These are phyloP conservation scores for Carex arenaria DNA, from an alignment of 202 grass and related monocot genomes.

Conservation along the genomic window DNA sequence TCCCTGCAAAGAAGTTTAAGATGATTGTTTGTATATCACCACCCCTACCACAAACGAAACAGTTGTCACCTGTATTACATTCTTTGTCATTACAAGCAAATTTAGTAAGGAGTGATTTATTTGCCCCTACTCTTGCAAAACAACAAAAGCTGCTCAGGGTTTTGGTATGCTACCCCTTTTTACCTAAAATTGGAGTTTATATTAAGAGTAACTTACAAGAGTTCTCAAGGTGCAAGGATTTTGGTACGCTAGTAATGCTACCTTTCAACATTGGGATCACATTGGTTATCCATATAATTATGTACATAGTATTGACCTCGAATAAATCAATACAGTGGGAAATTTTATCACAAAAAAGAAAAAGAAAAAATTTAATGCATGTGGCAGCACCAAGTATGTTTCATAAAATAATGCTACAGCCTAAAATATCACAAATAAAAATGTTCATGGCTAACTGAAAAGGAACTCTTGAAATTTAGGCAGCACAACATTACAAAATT, in stretches of 20 bases:
- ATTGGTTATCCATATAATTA: background rate
- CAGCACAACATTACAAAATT: background rate
- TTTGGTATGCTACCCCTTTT: too few relatives aligned
- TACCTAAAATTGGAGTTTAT: too few relatives aligned
- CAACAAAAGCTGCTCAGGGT: background rate
- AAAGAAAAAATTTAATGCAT: background rate
- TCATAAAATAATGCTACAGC: background rate
- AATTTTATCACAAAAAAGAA: background rate
- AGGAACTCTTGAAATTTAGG: background rate
- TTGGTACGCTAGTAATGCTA: too few relatives aligned
- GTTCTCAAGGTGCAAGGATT: too few relatives aligned
- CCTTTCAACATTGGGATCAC: background rate
- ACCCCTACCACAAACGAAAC: background rate
- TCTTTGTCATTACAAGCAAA: background rate
- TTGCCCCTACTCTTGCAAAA: background rate
- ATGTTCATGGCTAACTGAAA: background rate
- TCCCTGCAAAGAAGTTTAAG: background rate
- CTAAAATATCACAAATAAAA: background rate
- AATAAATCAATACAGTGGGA: background rate
- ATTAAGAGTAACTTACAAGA: too few relatives aligned
- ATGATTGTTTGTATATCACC: slow-evolving; percentile 2
- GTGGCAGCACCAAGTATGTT: background rate
- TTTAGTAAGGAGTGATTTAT: background rate
- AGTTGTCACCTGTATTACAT: background rate
- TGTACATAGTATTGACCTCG: background rate